Evolutionary conservation across 1,284 basidiomycete genomes (phyloP).

Genomic region (Microbotryum silenes-acaulis): DNA sequence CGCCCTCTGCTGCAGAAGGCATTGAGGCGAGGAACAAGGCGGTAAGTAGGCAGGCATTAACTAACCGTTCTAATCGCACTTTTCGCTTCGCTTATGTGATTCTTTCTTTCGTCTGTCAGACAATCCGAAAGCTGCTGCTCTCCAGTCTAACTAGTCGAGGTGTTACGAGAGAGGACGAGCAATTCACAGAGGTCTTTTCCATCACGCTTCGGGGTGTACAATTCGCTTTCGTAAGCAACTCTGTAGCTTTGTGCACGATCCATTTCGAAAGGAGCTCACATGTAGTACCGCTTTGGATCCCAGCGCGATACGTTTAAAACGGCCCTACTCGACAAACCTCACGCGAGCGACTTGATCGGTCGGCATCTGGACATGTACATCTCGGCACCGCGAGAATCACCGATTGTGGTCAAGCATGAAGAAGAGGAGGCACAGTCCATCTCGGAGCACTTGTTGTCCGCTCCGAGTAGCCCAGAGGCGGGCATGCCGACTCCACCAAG

Average conservation of each 20-base stretch:
- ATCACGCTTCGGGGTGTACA: constrained; percentile 20
- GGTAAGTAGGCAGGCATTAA: constrained; percentile 1
- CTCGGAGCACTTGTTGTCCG: too few species aligned
- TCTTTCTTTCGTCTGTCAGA: background rate
- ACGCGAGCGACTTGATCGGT: constrained; percentile 9
- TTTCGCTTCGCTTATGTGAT: background rate
- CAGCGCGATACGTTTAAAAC: constrained; percentile 17
- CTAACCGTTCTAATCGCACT: background rate
- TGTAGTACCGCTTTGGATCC: accelerated
- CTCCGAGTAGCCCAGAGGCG: too few species aligned
- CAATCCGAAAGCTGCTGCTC: constrained; percentile 17
- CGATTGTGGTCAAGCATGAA: too few species aligned
- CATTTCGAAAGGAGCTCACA: background rate
- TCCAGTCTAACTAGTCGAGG: constrained; percentile 6
- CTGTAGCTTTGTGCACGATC: too few species aligned
- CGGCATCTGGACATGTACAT: constrained; percentile 23
- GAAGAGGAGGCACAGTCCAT: too few species aligned
- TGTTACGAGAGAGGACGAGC: constrained; percentile 3
- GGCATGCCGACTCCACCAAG: too few species aligned
- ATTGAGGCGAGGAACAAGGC: constrained; percentile 24
- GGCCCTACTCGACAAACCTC: background rate
- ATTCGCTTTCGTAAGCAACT: constrained; percentile 18
- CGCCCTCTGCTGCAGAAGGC: background rate
- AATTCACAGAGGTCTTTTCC: constrained; percentile 24
- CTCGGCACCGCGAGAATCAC: background rate